phyloP scores from a whole-genome alignment of 352 stramenopile species.

The Thalassiosira hispida region DNA sequence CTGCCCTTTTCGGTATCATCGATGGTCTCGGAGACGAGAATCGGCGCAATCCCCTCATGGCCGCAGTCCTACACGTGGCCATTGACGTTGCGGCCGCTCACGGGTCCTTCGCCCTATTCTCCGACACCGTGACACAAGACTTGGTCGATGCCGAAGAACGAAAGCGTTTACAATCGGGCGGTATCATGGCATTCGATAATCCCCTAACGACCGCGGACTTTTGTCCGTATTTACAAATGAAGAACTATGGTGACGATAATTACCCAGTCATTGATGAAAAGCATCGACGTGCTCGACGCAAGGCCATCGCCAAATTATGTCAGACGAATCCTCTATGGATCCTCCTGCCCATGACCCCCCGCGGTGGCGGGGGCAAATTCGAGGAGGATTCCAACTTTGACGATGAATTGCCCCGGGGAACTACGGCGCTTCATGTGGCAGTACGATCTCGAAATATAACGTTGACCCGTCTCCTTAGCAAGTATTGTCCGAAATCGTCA shows the following conservation, averaged over 20 bases:
- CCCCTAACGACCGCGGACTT: neutral
- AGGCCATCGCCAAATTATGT: slow-evolving; percentile 34
- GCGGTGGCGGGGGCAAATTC: neutral
- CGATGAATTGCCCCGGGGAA: slow-evolving; percentile 5
- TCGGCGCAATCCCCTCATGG: slow-evolving; percentile 16
- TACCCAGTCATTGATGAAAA: neutral
- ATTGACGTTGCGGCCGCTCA: slow-evolving; percentile 23
- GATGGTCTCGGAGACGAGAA: neutral
- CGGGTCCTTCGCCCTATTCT: slow-evolving; percentile 10
- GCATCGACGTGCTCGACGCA: neutral
- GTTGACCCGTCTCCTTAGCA: slow-evolving; percentile 11
- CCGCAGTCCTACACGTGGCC: slow-evolving; percentile 24
- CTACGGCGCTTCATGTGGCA: slow-evolving; percentile 21
- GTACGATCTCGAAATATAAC: slow-evolving; percentile 21
- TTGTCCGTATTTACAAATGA: slow-evolving; percentile 19
- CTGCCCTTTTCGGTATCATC: neutral
- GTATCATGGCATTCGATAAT: neutral
- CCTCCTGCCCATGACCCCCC: slow-evolving; percentile 2
- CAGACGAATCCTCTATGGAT: slow-evolving; percentile 20
- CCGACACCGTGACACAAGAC: slow-evolving; percentile 4
- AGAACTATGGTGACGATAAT: neutral
- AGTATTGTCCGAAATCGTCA: slow-evolving; percentile 16
- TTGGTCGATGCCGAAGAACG: neutral
- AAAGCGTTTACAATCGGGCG: neutral
- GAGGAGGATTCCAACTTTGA: neutral